These are phyloP conservation scores for Pseudogymnoascus sp. DNA, from an alignment of 2,329 filamentous ascomycete species.

Conservation along the genomic window DNA sequence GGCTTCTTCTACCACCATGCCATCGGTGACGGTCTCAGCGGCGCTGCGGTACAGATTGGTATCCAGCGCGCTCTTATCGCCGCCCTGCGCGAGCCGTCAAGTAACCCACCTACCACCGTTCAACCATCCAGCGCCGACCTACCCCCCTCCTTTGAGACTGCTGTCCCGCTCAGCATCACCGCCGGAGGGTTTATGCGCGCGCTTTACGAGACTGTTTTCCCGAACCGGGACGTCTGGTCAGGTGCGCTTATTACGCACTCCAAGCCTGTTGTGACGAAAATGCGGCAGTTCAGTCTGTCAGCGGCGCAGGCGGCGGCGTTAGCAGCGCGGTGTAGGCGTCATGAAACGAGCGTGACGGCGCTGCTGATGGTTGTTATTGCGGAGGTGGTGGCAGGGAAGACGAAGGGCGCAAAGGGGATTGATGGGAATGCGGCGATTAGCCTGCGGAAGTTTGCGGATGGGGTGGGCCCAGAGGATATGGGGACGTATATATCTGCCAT, in stretches of 20 bases:
- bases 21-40: slow-evolving; percentile 45
- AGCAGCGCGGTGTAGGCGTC: background rate
- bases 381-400: background rate
- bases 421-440: background rate
- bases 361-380: background rate
- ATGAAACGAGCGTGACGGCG: background rate
- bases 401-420: background rate
- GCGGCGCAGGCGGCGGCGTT: background rate
- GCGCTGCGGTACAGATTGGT: slow-evolving; percentile 19
- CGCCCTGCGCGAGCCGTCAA: slow-evolving; percentile 38
- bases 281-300: background rate
- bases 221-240: slow-evolving; percentile 12
- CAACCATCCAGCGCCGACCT: background rate
- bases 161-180: background rate
- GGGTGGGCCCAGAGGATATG: background rate
- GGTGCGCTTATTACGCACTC: background rate
- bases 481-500: background rate
- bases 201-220: slow-evolving; percentile 27
- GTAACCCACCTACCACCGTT: slow-evolving; percentile 15
- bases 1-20: slow-evolving; percentile 47
- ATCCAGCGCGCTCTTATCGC: slow-evolving; percentile 38
- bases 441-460: background rate
- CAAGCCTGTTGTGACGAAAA: background rate
- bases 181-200: slow-evolving; percentile 24
- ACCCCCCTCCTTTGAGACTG: background rate